phyloP scores from a whole-genome alignment of 163 green algal species.

The Coccomyxa subellipsoidea region DNA sequence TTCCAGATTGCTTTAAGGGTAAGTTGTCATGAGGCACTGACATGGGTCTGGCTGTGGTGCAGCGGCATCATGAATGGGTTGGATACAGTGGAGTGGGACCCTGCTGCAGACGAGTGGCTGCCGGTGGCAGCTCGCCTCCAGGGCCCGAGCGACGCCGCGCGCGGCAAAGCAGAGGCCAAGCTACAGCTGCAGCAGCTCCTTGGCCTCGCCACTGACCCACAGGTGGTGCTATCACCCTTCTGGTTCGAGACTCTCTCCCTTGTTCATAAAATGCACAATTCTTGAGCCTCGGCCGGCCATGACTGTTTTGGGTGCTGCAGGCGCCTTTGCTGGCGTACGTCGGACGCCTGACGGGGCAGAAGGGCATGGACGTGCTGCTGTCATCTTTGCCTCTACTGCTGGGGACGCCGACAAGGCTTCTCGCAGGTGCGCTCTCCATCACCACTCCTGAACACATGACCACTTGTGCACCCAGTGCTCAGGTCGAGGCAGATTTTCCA shows the following conservation, averaged over 20 bases:
- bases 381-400: constrained; percentile 62
- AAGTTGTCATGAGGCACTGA: neutral
- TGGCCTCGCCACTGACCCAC: constrained; percentile 44
- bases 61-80: constrained; percentile 84
- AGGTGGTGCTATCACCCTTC: neutral
- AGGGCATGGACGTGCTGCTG: constrained; percentile 84
- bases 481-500: no score
- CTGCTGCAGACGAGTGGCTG: constrained; percentile 59
- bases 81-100: constrained; percentile 70
- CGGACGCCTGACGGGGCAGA: constrained; percentile 80
- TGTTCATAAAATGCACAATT: no score
- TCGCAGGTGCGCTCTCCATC: neutral
- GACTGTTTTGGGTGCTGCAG: no score
- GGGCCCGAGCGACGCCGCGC: constrained; percentile 7
- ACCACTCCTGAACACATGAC: neutral
- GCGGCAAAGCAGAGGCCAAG: constrained; percentile 72
- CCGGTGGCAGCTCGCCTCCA: constrained; percentile 45
- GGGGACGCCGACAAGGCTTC: neutral
- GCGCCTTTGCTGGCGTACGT: constrained; percentile 76
- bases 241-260: no score
- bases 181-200: constrained; percentile 53
- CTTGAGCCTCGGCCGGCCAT: no score
- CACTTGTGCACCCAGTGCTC: no score
- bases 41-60: neutral
- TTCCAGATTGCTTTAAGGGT: neutral